Base-by-base conservation (phyloP, 139 green algal genomes). In the Trebouxia sp. region DNA sequence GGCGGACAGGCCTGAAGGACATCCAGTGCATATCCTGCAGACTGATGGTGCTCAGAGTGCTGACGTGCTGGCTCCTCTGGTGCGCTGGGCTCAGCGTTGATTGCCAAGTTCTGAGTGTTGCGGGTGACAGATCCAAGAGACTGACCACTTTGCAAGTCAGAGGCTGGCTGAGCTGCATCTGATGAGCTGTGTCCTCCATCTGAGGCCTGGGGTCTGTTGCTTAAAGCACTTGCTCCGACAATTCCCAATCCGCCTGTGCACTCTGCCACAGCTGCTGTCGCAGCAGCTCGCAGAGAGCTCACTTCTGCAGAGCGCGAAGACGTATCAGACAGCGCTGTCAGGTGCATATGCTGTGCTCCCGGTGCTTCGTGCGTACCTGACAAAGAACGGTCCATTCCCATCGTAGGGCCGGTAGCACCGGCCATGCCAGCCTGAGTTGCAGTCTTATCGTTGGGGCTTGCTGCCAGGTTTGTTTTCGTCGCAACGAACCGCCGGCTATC, bases 1-100 rank as follows among this genome's bases (percentile, higher is more conserved):
- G 90, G 90, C 8, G 91, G 91, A 80, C 91, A 95, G 10, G 45
- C 56, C 50, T 80, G 50, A 55, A 79, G 72, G 26, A 41, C 77
- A 9, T 82, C 37, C 26, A 45, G 41, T 10, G 47, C 50, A 32
- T 47, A 42, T 26, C 76, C 20, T 38, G 45, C 35, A 32, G 32
- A 17, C 28, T 65, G 43, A 66, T 35, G 45, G 7, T 53, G 37
- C 7, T 47, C 43, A 28, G 74, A 79, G 7, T 26, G 45, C 2
- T 67, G 12, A 79, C 42, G 35, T 24, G 20, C 26, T 66, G 45
- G 45, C 41, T 67, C 47, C n/a, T 43, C 24, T 67, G 45, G 45
- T 65, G 74, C 47, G 45, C 47, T 48, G 7, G 2, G 7, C 14
- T 66, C 28, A 32, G n/a, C 41, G 5, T 79, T 45, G 26, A 51